A percentile compares a stretch with the other conserved stretches of the same genome.
phyloP scores from a whole-genome alignment of 257 asterid species.

The Vinca minor region DNA sequence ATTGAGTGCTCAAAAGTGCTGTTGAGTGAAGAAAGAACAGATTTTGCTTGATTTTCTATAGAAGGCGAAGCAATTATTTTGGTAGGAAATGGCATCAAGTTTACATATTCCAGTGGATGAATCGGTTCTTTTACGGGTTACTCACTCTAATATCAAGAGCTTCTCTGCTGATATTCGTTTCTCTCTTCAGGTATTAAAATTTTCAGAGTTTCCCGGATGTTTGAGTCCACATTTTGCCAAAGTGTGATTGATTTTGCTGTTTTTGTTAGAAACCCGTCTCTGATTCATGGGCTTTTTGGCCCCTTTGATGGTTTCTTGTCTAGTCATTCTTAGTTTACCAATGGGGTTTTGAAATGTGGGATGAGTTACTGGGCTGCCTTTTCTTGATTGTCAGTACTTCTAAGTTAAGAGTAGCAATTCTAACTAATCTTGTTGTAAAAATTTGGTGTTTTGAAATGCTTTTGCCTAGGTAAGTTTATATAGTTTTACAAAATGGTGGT shows the following conservation, averaged over 20 bases:
- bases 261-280: neutral
- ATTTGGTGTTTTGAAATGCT: neutral
- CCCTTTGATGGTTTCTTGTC: neutral
- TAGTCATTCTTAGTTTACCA: neutral
- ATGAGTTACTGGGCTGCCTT: neutral
- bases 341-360: neutral
- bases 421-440: too few species aligned
- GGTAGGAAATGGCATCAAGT: conserved; percentile 42
- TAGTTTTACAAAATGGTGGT: too few species aligned
- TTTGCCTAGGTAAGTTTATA: neutral
- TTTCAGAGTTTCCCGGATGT: neutral
- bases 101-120: conserved; percentile 69
- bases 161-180: conserved; percentile 66
- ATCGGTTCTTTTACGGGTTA: conserved; percentile 53
- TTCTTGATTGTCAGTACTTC: neutral
- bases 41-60: too few species aligned
- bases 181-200: conserved; percentile 48
- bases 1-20: too few species aligned
- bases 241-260: neutral
- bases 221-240: too few species aligned
- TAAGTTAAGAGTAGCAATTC: too few species aligned
- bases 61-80: neutral
- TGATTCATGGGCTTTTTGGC: neutral
- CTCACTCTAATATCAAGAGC: conserved; percentile 87
- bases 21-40: too few species aligned